Base-by-base conservation (phyloP, 129 eudicot genomes). In the Lactuca sativa region DNA sequence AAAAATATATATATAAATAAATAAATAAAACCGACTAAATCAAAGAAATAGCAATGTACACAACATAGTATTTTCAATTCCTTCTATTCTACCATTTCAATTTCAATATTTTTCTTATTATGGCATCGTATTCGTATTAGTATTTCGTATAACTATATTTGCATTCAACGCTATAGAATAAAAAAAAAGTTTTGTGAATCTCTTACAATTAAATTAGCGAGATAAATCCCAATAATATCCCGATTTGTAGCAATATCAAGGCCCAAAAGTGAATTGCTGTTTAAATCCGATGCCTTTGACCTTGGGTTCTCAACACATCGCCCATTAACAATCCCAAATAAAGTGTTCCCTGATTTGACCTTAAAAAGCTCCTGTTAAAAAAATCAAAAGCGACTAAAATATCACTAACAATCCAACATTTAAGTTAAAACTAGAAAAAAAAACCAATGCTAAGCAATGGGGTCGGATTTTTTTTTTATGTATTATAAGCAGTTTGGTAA, bases 181-280 rank as follows among this genome's bases (percentile, higher is more conserved):
- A 47, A 47, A 47, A 47, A 47, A 47, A 47, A 43, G 9, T 43
- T 43, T 43, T 8, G 49, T 43, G 17, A 66, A 57, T 49, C 5
- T 37, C 98, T 84, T 84, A 92, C 98, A 80, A 92, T 86, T 82
- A 88, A 59, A 77, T 88, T 92, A 38, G 96, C 96, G 70, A 92
- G 79, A 72, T 91, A 85, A 77, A 92, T 86, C 79, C 96, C 98
- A 69, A 92, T 83, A 48, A 89, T 89, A 85, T 92, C 98, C 51
- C 96, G 86, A 73, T 88, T 88, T 56, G 96, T 70, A 13, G 95
- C 96, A 75, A 89, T 81, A 31, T 92, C 96, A 17, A 92, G 95
- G 18, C 95, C 88, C 54, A 61, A 49, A 62, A 92, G 88, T 16
- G 96, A 84, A 77, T 78, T 72, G 81, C 91, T 86, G 67, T 82